These are phyloP conservation scores for Lepiota brunneoincarnata DNA, from an alignment of 768 basidiomycete genomes.

Conservation along the genomic window DNA sequence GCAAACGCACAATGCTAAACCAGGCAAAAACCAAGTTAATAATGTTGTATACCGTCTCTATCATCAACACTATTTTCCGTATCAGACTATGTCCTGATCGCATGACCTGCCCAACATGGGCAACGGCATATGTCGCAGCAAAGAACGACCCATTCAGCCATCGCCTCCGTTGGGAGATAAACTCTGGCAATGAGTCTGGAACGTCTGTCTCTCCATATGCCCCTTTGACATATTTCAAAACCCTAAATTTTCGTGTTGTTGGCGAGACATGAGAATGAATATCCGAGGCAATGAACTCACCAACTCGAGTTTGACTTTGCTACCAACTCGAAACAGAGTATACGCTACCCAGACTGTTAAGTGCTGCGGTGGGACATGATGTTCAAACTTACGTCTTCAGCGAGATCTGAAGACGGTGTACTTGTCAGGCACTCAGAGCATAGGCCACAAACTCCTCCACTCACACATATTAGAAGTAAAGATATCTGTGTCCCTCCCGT, in stretches of 20 bases:
- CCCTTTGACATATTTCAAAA: slow-evolving; percentile 94
- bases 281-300: slow-evolving; percentile 31
- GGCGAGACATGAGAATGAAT: neutral
- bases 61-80: slow-evolving; percentile 70
- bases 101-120: slow-evolving; percentile 79
- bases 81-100: slow-evolving; percentile 77
- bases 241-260: slow-evolving; percentile 49
- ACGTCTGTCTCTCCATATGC: slow-evolving; percentile 94
- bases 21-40: slow-evolving; percentile 89
- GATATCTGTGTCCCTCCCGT: slow-evolving; percentile 84
- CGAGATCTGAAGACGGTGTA: slow-evolving; percentile 56
- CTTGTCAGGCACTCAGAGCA: slow-evolving; percentile 9
- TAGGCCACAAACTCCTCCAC: slow-evolving; percentile 23
- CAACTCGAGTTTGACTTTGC: slow-evolving; percentile 79
- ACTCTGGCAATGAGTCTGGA: slow-evolving; percentile 89
- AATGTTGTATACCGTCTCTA: slow-evolving; percentile 85
- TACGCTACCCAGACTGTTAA: slow-evolving; percentile 49
- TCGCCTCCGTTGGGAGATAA: slow-evolving; percentile 87
- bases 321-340: slow-evolving; percentile 78
- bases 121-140: slow-evolving; percentile 90
- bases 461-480: slow-evolving; percentile 96
- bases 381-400: slow-evolving; percentile 75
- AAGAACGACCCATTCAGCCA: slow-evolving; percentile 95
- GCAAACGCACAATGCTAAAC: slow-evolving; percentile 77
- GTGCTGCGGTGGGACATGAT: neutral